Conservation (phyloP, 805 yeast genomes). For the Ogataea pini region DNA sequence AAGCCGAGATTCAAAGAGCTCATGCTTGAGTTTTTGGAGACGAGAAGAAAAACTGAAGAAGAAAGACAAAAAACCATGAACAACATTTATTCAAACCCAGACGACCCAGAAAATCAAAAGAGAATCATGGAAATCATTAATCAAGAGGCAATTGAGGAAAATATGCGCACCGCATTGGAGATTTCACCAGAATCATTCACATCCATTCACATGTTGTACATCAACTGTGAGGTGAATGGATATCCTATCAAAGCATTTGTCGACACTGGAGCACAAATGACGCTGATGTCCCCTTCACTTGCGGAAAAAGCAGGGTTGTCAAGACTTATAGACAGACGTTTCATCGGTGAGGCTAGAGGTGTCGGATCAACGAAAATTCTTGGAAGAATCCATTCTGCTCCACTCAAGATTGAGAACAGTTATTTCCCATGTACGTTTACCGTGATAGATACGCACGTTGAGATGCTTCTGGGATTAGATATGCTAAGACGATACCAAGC, state of each 20-base stretch:
- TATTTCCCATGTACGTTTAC: slow-evolving; percentile 69
- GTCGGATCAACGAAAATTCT: slow-evolving; percentile 79
- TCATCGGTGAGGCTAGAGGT: slow-evolving; percentile 82
- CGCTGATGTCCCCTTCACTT: slow-evolving; percentile 75
- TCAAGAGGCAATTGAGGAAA: slow-evolving; percentile 76
- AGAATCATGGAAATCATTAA: slow-evolving; percentile 66
- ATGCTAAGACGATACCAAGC: slow-evolving; percentile 90
- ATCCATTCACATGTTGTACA: slow-evolving; percentile 78
- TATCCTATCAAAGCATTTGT: slow-evolving; percentile 86
- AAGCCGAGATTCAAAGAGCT: slow-evolving; percentile 33
- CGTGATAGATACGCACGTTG: slow-evolving; percentile 70
- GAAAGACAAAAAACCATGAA: slow-evolving; percentile 42
- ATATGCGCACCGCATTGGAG: slow-evolving; percentile 76
- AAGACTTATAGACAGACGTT: slow-evolving; percentile 76
- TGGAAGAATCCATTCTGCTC: slow-evolving; percentile 89
- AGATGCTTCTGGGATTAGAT: slow-evolving; percentile 84
- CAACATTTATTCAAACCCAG: slow-evolving; percentile 62
- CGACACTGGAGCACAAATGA: slow-evolving; percentile 93
- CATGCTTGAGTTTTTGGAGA: slow-evolving; percentile 37
- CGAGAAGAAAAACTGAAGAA: slow-evolving; percentile 13
- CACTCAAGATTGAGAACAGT: slow-evolving; percentile 70
- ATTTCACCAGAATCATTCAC: slow-evolving; percentile 90
- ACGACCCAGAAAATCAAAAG: slow-evolving; percentile 66
- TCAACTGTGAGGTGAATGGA: slow-evolving; percentile 77
- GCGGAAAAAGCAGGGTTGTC: slow-evolving; percentile 73